Percentiles rank a stretch among this genome's conserved stretches.
Evolutionary conservation across 2,329 filamentous ascomycete genomes (phyloP).

Genomic region (Huntiella bhutanensis): DNA sequence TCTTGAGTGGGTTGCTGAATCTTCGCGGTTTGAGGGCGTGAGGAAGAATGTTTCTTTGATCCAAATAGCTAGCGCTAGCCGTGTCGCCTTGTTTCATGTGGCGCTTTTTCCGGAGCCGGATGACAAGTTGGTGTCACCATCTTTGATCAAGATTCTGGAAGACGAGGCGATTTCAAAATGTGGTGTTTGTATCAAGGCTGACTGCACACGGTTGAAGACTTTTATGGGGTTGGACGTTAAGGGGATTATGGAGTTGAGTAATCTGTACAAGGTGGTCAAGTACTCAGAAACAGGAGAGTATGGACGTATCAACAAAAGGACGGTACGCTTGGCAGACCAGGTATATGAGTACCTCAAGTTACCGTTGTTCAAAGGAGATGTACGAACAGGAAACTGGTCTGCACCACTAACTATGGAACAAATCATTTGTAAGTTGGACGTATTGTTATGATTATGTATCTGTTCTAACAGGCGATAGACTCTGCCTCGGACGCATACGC

Average conservation of each 20-base stretch:
- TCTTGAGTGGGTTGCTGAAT: constrained; percentile 57
- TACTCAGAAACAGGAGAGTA: constrained; percentile 31
- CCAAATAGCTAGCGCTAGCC: constrained; percentile 60
- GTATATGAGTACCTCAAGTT: constrained; percentile 52
- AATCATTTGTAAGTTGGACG: constrained; percentile 40
- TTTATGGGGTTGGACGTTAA: constrained; percentile 43
- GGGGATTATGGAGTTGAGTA: constrained; percentile 64
- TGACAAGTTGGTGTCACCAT: constrained; percentile 45
- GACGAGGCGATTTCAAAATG: constrained; percentile 49
- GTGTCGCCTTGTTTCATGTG: constrained; percentile 66
- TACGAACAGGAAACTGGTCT: constrained; percentile 62
- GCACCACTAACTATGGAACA: constrained; percentile 42
- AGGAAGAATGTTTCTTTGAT: constrained; percentile 62
- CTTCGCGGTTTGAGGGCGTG: constrained; percentile 26
- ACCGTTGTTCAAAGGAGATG: constrained; percentile 57
- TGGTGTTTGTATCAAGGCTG: constrained; percentile 58
- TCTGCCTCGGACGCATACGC: constrained; percentile 74
- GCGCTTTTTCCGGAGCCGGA: constrained; percentile 36
- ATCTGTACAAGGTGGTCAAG: constrained; percentile 61
- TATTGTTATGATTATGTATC: neutral
- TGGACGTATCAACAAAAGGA: constrained; percentile 41
- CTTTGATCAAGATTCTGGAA: constrained; percentile 54
- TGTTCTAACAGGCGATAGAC: constrained; percentile 27
- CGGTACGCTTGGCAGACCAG: constrained; percentile 49
- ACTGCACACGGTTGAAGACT: constrained; percentile 48